A percentile compares a stretch with the other conserved stretches of the same genome.
These are phyloP conservation scores for Vachellia collinsii DNA, from an alignment of 306 rosid genomes.

Conservation along the genomic window DNA sequence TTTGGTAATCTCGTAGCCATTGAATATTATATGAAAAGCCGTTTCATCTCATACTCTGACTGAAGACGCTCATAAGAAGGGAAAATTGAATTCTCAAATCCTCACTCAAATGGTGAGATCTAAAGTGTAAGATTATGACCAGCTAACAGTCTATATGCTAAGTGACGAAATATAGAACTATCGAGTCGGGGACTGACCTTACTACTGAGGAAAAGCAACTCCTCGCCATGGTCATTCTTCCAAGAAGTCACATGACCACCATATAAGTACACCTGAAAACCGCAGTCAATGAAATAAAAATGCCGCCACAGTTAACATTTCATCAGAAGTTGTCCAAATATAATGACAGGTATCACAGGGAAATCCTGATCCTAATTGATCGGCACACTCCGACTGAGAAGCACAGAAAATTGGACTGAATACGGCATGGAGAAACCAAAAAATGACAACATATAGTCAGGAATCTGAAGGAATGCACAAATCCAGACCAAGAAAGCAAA, in stretches of 20 bases:
- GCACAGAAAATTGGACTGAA: neutral
- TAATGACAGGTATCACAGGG: neutral
- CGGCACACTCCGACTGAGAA: constrained; percentile 16
- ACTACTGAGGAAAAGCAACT: constrained; percentile 88
- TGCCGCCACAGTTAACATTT: constrained; percentile 20
- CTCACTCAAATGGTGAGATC: constrained; percentile 28
- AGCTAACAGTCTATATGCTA: constrained; percentile 8
- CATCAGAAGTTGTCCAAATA: neutral
- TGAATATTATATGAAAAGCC: constrained; percentile 18
- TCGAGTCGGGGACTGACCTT: constrained; percentile 53
- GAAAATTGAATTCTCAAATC: neutral
- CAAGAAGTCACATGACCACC: constrained; percentile 98
- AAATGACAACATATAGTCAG: constrained; percentile 24
- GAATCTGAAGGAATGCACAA: neutral
- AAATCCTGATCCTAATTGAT: constrained; percentile 41
- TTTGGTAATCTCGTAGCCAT: neutral
- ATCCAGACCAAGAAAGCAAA: constrained; percentile 20
- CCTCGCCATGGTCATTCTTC: constrained; percentile 95
- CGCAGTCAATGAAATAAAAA: constrained; percentile 22
- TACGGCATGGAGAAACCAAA: neutral
- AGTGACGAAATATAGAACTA: neutral
- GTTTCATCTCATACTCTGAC: constrained; percentile 14
- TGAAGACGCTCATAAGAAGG: neutral
- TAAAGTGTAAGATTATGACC: neutral
- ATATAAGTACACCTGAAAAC: constrained; percentile 77